Evolutionary conservation across 129 eudicot species (phyloP), one percentile per base, ranked within the genome.

Genomic region (Ambrosia artemisiifolia): DNA sequence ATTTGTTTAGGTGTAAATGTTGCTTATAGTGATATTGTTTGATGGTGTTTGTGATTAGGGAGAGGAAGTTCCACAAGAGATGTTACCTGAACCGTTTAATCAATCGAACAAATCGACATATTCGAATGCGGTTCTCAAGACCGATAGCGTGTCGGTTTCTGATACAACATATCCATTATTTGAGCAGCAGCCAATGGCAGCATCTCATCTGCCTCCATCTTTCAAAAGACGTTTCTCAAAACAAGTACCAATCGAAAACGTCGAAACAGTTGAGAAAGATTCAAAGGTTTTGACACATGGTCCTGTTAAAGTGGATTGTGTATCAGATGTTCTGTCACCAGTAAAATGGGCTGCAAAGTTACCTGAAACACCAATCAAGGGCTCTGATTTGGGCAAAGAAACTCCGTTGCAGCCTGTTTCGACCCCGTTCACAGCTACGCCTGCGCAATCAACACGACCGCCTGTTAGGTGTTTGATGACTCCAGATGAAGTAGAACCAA

Each of bases 401-500:
- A 90, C 91, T 57, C 88, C 87, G 32, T 76, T 66, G 0, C 76
- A 78, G 70, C 64, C 38, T 10, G 62, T 71, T 28, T 84, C 81
- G 11, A 88, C 89, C 63, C 98, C 95, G n/a, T 78, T 75, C 82
- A 80, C 76, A 68, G 83, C 87, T 30, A 92, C 98, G 60, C 98
- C 96, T 36, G 73, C 76, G 17, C 80, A 78, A 59, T 73, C 66
- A 20, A 59, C 85, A 7, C 81, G 51, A 9, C 70, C 90, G 11
- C 83, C 83, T 7, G 84, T 82, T 49, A 83, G 95, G 65, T 32
- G 85, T 46, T 65, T 75, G 43, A 88, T 84, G 91, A 85, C 85
- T 55, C 90, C 98, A 7, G 84, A 87, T 66, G 89, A 82, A 43
- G n/a, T n/a, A n/a, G 77, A 82, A 33, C 65, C 83, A 18, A 67